Conservation (phyloP, 2,329 filamentous ascomycete species). For the Passalora sequoiae region DNA sequence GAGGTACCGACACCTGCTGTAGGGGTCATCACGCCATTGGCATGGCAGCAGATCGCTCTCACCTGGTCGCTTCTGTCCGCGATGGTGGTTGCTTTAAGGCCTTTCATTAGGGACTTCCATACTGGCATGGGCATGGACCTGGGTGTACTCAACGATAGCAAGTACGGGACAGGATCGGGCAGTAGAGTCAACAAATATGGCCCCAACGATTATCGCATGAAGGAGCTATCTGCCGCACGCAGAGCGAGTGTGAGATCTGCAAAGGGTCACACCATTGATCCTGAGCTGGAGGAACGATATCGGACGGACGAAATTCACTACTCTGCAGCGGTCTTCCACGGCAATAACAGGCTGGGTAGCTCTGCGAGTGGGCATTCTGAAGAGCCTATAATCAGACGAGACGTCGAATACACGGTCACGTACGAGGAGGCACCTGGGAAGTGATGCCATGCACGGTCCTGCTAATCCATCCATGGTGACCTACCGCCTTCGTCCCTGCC, state of each 20-base stretch:
- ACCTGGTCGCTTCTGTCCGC: conserved; percentile 14
- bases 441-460: neutral
- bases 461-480: neutral
- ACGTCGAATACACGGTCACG: conserved; percentile 16
- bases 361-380: conserved; percentile 10
- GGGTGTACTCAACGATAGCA: conserved; percentile 5
- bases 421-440: conserved; percentile 5
- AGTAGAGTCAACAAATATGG: conserved; percentile 2
- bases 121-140: conserved; percentile 17
- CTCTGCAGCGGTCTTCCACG: conserved; percentile 15
- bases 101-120: conserved; percentile 17
- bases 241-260: conserved; percentile 1
- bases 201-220: conserved; percentile 8
- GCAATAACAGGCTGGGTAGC: conserved; percentile 10
- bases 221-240: conserved; percentile 8
- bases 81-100: conserved; percentile 15
- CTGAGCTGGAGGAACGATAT: conserved; percentile 3
- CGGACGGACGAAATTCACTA: conserved; percentile 13
- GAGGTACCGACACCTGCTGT: conserved; percentile 1
- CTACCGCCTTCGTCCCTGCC: neutral
- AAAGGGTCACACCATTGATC: conserved; percentile 1
- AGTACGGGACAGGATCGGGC: conserved; percentile 9
- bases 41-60: conserved; percentile 14
- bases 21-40: conserved; percentile 9
- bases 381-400: conserved; percentile 14